Evolutionary conservation across 2,329 filamentous ascomycete genomes (phyloP).

Genomic region (Chaetomium sp.): DNA sequence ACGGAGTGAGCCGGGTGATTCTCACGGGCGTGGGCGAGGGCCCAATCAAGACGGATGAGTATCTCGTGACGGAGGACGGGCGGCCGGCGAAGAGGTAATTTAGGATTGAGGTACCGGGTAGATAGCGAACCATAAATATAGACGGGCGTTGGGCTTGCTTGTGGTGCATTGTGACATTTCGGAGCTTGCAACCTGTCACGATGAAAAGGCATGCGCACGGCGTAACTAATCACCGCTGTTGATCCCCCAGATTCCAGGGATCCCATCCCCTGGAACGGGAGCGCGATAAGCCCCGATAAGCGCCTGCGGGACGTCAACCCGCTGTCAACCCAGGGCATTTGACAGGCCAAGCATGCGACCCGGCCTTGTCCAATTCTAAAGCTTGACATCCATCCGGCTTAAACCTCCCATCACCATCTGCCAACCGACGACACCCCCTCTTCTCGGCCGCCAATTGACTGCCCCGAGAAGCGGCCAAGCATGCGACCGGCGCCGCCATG

Average conservation of each 20-base stretch:
- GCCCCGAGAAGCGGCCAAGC: background rate
- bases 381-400: no score
- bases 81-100: constrained; percentile 34
- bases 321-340: background rate
- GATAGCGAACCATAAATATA: no score
- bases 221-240: background rate
- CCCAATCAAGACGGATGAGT: constrained; percentile 71
- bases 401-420: background rate
- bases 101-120: background rate
- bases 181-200: no score
- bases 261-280: background rate
- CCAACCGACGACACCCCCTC: background rate
- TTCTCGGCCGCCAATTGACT: background rate
- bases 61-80: constrained; percentile 64
- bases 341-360: background rate
- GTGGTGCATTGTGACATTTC: no score
- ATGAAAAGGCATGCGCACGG: background rate
- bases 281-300: constrained; percentile 4
- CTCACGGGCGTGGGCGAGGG: constrained; percentile 88
- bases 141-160: no score
- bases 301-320: constrained; percentile 5
- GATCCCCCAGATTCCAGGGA: background rate
- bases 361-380: no score
- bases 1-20: constrained; percentile 83
- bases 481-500: constrained; percentile 12